Evolutionary conservation across 2,329 filamentous ascomycete species (phyloP).

Genomic region (Meredithiella fracta): DNA sequence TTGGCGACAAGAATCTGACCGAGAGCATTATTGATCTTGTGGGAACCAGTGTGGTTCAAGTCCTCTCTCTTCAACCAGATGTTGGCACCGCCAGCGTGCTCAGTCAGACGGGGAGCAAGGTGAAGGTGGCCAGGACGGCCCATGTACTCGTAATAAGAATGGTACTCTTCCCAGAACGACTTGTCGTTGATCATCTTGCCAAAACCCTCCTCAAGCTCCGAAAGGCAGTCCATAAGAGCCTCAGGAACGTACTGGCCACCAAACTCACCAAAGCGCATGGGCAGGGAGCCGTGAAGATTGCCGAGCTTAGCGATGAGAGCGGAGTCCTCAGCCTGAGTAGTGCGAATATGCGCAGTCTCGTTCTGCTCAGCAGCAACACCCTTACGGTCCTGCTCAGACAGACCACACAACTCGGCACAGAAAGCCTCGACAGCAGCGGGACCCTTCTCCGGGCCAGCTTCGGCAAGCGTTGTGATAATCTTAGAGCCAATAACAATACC

Average conservation of each 20-base stretch:
- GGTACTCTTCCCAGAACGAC: conserved; percentile 91
- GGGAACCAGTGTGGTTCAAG: conserved; percentile 89
- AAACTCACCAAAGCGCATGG: conserved; percentile 83
- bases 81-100: conserved; percentile 77
- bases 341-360: conserved; percentile 49
- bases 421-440: conserved; percentile 54
- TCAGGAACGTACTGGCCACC: conserved; percentile 96
- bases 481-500: conserved; percentile 95
- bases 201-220: conserved; percentile 81
- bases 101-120: conserved; percentile 71
- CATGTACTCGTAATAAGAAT: conserved; percentile 95
- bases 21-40: conserved; percentile 98
- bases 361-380: conserved; percentile 30
- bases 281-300: conserved; percentile 63
- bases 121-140: conserved; percentile 85
- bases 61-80: conserved; percentile 98
- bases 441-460: conserved; percentile 48
- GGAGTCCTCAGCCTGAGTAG: conserved; percentile 32
- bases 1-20: conserved; percentile 80
- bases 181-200: conserved; percentile 73
- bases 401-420: conserved; percentile 50
- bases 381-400: conserved; percentile 21
- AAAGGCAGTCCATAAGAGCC: conserved; percentile 91
- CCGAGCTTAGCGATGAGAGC: conserved; percentile 70
- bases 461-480: conserved; percentile 66